Evolutionary conservation across 2,329 filamentous ascomycete genomes (phyloP), one percentile per base, ranked within the genome.

Genomic region (Tolypocladium paradoxum): DNA sequence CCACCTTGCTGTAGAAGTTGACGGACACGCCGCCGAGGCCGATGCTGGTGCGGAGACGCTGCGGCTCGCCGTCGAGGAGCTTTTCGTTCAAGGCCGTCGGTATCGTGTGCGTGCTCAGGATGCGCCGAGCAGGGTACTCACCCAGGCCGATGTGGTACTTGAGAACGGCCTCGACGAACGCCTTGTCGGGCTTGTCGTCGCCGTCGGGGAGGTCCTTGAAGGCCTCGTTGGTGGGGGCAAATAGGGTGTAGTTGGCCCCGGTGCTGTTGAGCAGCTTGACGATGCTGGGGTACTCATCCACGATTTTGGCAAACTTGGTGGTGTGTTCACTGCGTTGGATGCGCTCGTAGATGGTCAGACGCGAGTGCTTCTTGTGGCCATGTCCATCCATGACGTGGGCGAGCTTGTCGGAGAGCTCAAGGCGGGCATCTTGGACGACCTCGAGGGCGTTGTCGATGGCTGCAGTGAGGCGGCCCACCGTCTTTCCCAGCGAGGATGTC

Each of bases 311-410:
- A 46, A 96, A 85, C 67, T 84, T 87, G 49, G 81, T 87, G 1
- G 88, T 91, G 70, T 88, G 79, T 62, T 90, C 87, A 72, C 80
- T 86, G 61, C 79, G 73, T n/a, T 79, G 74, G 67, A 96, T 88
- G 55, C 91, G 72, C 68, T 95, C 75, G 69, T 91, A 95, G 46
- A 95, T 80, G 22, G 90, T 95, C 20, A 50, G 22, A 9, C 35
- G 24, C 2, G 24, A 24, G 12, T 47, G 31, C 20, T 51, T 29
- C 18, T 54, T 7, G 3, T 54, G 11, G n/a, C 37, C 48, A 18
- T n/a, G 24, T 3, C 16, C 36, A 5, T 11, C 31, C 14, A 46
- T 7, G 34, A 18, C 33, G 6, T 35, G 14, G 31, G 47, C 43
- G 4, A 54, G 33, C n/a, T 49, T 20, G 11, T 49, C 7, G 46